A percentile compares a stretch with the other conserved stretches of the same genome.
Evolutionary conservation across 2,329 filamentous ascomycete species (phyloP).

Genomic region (Neobulgaria alba): DNA sequence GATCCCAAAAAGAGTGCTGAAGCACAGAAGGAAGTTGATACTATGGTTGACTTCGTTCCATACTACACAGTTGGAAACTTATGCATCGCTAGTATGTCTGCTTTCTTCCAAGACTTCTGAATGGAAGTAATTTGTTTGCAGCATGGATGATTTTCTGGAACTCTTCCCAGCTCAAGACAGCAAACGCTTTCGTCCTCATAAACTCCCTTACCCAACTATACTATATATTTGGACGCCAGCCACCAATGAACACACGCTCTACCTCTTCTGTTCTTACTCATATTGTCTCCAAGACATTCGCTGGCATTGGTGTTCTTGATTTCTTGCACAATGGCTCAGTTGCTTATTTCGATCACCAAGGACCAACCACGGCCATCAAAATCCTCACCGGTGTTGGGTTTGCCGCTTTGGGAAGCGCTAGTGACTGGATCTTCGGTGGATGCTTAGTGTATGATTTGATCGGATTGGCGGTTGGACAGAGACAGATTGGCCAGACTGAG

Average conservation of each 20-base stretch:
- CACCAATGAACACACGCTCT: constrained; percentile 40
- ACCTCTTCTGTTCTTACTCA: constrained; percentile 47
- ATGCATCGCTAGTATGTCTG: constrained; percentile 46
- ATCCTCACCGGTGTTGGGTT: constrained; percentile 45
- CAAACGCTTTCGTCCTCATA: constrained; percentile 47
- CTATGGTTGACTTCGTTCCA: constrained; percentile 46
- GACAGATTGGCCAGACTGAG: constrained; percentile 31
- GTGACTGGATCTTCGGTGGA: constrained; percentile 53
- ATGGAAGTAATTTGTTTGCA: constrained; percentile 13
- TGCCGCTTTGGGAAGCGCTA: constrained; percentile 37
- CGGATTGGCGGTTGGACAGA: constrained; percentile 45
- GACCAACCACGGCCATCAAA: constrained; percentile 39
- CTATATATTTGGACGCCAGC: constrained; percentile 41
- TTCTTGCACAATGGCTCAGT: constrained; percentile 49
- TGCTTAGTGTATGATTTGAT: constrained; percentile 51
- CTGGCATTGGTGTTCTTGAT: constrained; percentile 51
- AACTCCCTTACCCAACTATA: constrained; percentile 47
- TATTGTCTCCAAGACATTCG: constrained; percentile 49
- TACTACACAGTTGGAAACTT: constrained; percentile 48
- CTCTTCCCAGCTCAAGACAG: constrained; percentile 37
- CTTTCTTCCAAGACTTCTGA: neutral
- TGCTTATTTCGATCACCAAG: constrained; percentile 43
- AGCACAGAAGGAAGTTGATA: constrained; percentile 34
- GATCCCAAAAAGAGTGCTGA: constrained; percentile 32
- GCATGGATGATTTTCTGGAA: constrained; percentile 59